Base-by-base conservation (phyloP, 306 rosid species). In the Comarum palustre region DNA sequence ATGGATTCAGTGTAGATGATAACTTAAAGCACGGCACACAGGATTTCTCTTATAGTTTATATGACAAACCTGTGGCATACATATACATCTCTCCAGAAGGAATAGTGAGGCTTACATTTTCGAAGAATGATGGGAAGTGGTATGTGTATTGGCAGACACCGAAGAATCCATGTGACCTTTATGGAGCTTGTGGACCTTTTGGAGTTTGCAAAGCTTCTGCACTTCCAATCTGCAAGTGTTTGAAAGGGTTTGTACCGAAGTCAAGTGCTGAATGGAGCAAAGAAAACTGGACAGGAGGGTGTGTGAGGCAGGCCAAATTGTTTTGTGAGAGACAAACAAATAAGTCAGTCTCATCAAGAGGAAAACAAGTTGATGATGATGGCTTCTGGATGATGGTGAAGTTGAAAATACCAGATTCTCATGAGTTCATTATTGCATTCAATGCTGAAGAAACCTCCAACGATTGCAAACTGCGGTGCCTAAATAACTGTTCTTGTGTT, bases 41-140 rank as follows among this genome's bases (percentile, higher is more conserved):
- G 22, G 75, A 47, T 46, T 22, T 81, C 0, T 66, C 76, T 66
- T 86, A 46, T 15, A 25, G 14, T 27, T 22, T 65, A 58, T 58
- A 58, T 58, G 63, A 14, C n/a, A 58, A 13, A 27, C n/a, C 19
- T 27, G 38, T 58, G 38, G n/a, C n/a, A 38, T 52, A 10, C 61
- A 72, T 66, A 22, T 5, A 48, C 31, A 45, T 88, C 72, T 73
- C 57, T 45, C 58, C 82, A 4, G 73, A 76, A 36, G 93, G 90
- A 9, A 70, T 36, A 13, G 3, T 76, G 2, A 17, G 4, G 19
- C 0, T 65, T 19, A 16, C 11, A 52, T 0, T 1, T 41, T 31
- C 72, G 0, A 19, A 68, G 1, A 17, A 38, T 45, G 77, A 42
- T 24, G 45, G 50, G 63, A n/a, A 27, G 14, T 22, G 55, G 78